These are phyloP conservation scores for Cudoniella acicularis DNA, from an alignment of 495 filamentous ascomycete genomes.

Conservation along the genomic window DNA sequence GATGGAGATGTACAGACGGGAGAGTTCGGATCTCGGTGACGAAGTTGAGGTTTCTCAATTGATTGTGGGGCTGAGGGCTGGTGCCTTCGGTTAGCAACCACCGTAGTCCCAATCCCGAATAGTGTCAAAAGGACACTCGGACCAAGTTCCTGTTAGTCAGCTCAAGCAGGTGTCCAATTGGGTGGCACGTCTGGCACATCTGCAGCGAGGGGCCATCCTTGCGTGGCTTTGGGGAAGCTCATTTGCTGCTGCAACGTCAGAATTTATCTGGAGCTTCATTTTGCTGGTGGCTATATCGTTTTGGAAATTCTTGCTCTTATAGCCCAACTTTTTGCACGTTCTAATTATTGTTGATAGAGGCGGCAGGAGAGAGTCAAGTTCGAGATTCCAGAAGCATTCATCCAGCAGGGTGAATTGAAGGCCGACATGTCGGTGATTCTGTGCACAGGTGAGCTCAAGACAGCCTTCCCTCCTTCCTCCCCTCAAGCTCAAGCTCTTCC, in stretches of 20 bases:
- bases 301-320: not conserved
- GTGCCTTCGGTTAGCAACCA: not conserved
- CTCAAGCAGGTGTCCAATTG: not conserved
- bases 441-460: conserved; percentile 21
- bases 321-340: not conserved
- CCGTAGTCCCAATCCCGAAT: not conserved
- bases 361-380: too few species aligned
- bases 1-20: not conserved
- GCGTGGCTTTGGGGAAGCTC: not conserved
- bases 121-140: not conserved
- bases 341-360: not conserved
- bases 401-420: not conserved
- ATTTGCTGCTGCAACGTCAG: not conserved
- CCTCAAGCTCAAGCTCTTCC: too few species aligned
- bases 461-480: not conserved
- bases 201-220: not conserved
- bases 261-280: not conserved
- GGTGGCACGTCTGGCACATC: not conserved
- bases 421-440: conserved; percentile 20
- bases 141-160: not conserved
- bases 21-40: not conserved
- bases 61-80: too few species aligned
- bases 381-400: too few species aligned
- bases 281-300: too few species aligned
- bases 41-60: too few species aligned